These are phyloP conservation scores for Xylariaceae sp. DNA, from an alignment of 2,329 filamentous ascomycete genomes.

Conservation along the genomic window DNA sequence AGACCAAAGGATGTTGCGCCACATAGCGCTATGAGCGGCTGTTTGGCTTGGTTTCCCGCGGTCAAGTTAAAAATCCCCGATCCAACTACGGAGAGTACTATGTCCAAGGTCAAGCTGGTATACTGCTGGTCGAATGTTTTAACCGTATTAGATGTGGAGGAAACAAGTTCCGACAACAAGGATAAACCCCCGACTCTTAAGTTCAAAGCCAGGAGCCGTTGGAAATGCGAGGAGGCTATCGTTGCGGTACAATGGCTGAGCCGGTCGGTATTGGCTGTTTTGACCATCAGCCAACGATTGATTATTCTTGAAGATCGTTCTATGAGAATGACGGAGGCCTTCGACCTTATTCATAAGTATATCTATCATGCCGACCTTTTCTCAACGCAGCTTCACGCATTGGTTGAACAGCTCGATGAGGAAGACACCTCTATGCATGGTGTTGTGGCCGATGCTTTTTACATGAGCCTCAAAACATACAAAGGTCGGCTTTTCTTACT, in stretches of 20 bases:
- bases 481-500: conserved; percentile 89
- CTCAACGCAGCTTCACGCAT: conserved; percentile 73
- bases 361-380: conserved; percentile 91
- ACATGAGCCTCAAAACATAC: conserved; percentile 95
- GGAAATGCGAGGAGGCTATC: conserved; percentile 91
- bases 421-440: conserved; percentile 87
- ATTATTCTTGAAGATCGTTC: conserved; percentile 86
- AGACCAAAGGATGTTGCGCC: conserved; percentile 85
- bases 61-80: conserved; percentile 82
- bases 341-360: conserved; percentile 85
- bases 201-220: conserved; percentile 79
- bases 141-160: conserved; percentile 83
- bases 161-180: conserved; percentile 60
- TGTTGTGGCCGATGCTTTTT: conserved; percentile 93
- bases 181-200: conserved; percentile 73
- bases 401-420: conserved; percentile 86
- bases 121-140: conserved; percentile 99
- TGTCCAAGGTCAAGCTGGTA: conserved; percentile 79
- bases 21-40: conserved; percentile 88
- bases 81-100: conserved; percentile 58
- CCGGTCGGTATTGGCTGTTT: conserved; percentile 80
- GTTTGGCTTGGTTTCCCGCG: conserved; percentile 93
- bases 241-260: conserved; percentile 97
- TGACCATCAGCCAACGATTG: conserved; percentile 90
- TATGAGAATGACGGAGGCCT: conserved; percentile 88